Conservation (phyloP, 2,329 filamentous ascomycete species). For the Arachnopeziza araneosa region DNA sequence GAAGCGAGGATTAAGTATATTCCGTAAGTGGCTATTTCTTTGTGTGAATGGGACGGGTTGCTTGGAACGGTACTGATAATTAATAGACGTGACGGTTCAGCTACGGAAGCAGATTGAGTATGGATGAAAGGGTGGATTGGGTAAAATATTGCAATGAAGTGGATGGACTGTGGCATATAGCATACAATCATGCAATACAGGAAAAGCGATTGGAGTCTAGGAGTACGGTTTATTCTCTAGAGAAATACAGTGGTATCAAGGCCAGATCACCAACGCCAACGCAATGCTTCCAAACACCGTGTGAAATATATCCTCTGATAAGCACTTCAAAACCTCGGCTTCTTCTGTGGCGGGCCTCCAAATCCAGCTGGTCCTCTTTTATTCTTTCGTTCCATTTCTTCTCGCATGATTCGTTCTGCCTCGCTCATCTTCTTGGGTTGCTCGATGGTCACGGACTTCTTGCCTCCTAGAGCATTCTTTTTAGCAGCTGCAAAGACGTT, state of each 20-base stretch:
- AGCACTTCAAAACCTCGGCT: conserved; percentile 36
- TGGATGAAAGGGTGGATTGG: background rate
- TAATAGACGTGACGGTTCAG: conserved; percentile 50
- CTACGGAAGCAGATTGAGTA: conserved; percentile 31
- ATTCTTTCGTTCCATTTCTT: conserved; percentile 69
- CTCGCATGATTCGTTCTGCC: conserved; percentile 83
- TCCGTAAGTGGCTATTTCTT: conserved; percentile 45
- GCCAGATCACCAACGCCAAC: conserved; percentile 3
- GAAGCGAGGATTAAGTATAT: conserved; percentile 61
- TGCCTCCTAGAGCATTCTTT: conserved; percentile 66
- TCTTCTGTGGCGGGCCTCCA: conserved; percentile 49
- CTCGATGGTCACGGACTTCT: conserved; percentile 54
- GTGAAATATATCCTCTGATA: background rate
- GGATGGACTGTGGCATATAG: background rate
- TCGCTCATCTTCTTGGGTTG: conserved; percentile 81
- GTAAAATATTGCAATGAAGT: too few relatives aligned
- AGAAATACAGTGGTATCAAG: conserved; percentile 21
- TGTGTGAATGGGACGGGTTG: background rate
- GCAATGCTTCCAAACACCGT: conserved; percentile 14
- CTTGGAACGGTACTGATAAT: conserved; percentile 14
- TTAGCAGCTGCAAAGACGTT: conserved; percentile 66
- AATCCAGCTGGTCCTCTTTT: conserved; percentile 43
- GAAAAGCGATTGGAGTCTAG: conserved; percentile 17
- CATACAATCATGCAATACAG: background rate
- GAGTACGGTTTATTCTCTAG: conserved; percentile 1